Base-by-base conservation (phyloP, 352 stramenopile genomes). In the Phytophthora sojae region DNA sequence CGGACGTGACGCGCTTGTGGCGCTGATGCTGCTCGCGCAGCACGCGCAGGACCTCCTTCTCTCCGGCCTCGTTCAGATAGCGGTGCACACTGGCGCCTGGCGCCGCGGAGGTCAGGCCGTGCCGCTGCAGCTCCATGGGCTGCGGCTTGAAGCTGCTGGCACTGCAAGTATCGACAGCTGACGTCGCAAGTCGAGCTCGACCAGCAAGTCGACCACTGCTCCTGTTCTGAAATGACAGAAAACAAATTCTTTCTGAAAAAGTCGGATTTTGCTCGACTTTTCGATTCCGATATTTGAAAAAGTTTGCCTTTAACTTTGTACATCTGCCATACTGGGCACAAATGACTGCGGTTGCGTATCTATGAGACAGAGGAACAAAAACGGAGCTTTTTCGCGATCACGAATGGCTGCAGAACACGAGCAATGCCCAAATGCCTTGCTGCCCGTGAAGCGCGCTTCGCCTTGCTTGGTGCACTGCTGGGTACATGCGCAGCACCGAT, bases 1-100 rank as follows among this genome's bases (percentile, higher is more conserved):
- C 82, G 37, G 77, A 83, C 30, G 80, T 85, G 64, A 88, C 71
- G 58, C 64, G 77, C 29, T 75, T 53, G 21, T 85, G 75, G 57
- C 73, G 79, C 7, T 69, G 50, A 5, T 83, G 81, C 59, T 88
- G 75, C 50, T 85, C 82, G 17, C 69, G 66, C 3, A 89, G 64
- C 15, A 80, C 52, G 15, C 57, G 54, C 35, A 89, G 47, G 1
- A 62, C 70, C 37, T 87, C 77, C 37, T 74, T 74, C 50, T 89
- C 81, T n/a, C 71, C 79, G 4, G 60, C 66, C 9, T 73, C 73
- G 23, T 57, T 76, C 35, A 88, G 64, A 37, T 65, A 75, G 54
- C 63, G 69, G 17, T 63, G 69, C 19, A 73, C 55, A n/a, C 21
- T 60, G 19, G 42, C 32, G 17, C 19, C 47, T 6, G 57, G 53